Base-by-base conservation (phyloP, 805 yeast species). In the Candida ovalis region DNA sequence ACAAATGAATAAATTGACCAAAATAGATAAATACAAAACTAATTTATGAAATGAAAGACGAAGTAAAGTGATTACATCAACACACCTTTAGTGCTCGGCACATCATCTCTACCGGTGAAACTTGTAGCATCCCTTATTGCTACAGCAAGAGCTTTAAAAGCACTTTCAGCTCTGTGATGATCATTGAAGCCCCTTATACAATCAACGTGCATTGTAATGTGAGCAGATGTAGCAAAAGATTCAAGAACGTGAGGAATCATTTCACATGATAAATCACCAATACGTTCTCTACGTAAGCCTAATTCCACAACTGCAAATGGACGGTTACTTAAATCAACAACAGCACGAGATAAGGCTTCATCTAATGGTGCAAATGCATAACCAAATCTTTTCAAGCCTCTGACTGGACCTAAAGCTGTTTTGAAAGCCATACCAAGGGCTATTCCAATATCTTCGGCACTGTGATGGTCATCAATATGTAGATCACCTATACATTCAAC, bases 191-290 rank as follows among this genome's bases (percentile, higher is more conserved):
- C 99, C 56, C 97, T 76, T 49, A 94, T 63, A 66, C 96, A 88
- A 69, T 94, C 99, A 32, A 94, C 96, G 62, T 94, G 99, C 61
- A 94, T 62, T 1, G 99, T 94, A 46, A 94, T 77, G 51, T 86
- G 85, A 1, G 97, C 96, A 37, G 87, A 88, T 60, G 86, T 88
- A 3, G 98, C 97, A 73, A 94, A 94, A 58, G 96, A 85, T 67
- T 90, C 96, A 52, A 94, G 65, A 42, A 94, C 91, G 67, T 94
- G 99, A n/a, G 97, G 97, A 54, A 94, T 86, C 99, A 94, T 94
- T 71, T 94, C 99, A 61, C 94, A 81, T 33, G 90, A 81, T 45
- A 94, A 75, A 61, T 88, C 96, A 45, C 99, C 99, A 57, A 94
- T 82, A 65, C 85, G 90, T 66, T 94, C 99, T 55, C 99, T 78